Base-by-base conservation (phyloP, 257 asterid genomes). In the Agastache rugosa region DNA sequence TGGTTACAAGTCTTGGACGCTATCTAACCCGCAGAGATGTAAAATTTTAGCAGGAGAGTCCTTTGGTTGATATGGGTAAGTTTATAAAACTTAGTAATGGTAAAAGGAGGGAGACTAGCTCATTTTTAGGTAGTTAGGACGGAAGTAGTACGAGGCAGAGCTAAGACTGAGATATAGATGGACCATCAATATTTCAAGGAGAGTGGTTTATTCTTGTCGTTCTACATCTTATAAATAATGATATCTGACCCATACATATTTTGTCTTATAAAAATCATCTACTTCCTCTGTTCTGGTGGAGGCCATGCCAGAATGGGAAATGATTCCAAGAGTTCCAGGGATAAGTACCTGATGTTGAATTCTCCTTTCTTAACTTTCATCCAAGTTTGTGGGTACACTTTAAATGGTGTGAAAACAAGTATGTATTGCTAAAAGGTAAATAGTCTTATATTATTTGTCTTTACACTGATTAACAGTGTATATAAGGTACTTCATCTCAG, bases 1-100 rank as follows among this genome's bases (percentile, higher is more conserved):
- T 58, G 82, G 74, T 14, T 75, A 62, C 72, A 82, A 41, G 4
- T 20, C 31, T 22, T 80, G 86, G 85, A 89, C 54, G 16, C 34
- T 48, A 45, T 16, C 16, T 61, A 8, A n/a, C 11, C 41, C 12
- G 0, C 5, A n/a, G 22, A 19, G 70, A 41, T 64, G 19, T 5
- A 19, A 62, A 35, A 11, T 17, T 15, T 0, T 17, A 2, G 53
- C 7, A 45, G 53, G 11, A n/a, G 67, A 17, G n/a, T 9, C 20
- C 11, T 63, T 63, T 41, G 82, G 87, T 70, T 31, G 37, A 31
- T 87, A 62, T 3, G 6, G 3, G 44, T 14, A 29, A 2, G 20
- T 59, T 59, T 41, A 15, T 27, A 6, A 58, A 16, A 27, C 41
- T 29, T 25, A 58, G 39, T 25, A 25, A 25, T 23, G 22, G 20